phyloP scores from a whole-genome alignment of 176 grass and related monocot species.

The Lolium multiflorum region DNA sequence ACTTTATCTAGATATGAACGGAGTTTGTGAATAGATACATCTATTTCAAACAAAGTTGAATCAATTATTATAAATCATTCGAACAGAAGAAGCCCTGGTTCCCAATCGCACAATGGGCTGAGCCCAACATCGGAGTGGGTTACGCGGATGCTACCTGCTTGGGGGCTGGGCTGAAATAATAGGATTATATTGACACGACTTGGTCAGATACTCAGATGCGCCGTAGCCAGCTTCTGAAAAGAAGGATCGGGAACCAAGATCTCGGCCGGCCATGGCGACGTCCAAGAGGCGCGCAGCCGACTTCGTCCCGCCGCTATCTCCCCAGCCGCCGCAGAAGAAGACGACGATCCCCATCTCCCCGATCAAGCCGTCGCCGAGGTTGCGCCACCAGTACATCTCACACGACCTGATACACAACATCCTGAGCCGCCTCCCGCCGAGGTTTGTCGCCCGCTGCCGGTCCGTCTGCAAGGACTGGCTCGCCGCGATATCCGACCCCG shows the following conservation, averaged over 20 bases:
- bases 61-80: too few relatives aligned
- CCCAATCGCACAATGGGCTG: too few relatives aligned
- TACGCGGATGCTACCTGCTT: too few relatives aligned
- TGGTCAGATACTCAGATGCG: too few relatives aligned
- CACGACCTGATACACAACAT: not conserved
- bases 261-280: not conserved
- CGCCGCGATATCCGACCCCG: not conserved
- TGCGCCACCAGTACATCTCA: not conserved
- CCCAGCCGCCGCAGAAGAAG: not conserved
- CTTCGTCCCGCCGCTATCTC: not conserved
- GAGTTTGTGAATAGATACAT: too few relatives aligned
- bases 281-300: not conserved
- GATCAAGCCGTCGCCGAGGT: not conserved
- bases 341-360: not conserved
- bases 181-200: too few relatives aligned
- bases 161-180: too few relatives aligned
- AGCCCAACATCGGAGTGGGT: too few relatives aligned
- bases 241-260: not conserved
- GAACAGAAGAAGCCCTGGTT: too few relatives aligned
- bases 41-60: too few relatives aligned
- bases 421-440: not conserved
- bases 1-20: too few relatives aligned
- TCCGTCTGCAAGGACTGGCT: not conserved
- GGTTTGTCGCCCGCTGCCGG: not conserved
- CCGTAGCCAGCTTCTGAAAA: too few relatives aligned